Evolutionary conservation across 352 stramenopile species (phyloP), one percentile per base, ranked within the genome.

Genomic region (Globisporangium apiculatum): DNA sequence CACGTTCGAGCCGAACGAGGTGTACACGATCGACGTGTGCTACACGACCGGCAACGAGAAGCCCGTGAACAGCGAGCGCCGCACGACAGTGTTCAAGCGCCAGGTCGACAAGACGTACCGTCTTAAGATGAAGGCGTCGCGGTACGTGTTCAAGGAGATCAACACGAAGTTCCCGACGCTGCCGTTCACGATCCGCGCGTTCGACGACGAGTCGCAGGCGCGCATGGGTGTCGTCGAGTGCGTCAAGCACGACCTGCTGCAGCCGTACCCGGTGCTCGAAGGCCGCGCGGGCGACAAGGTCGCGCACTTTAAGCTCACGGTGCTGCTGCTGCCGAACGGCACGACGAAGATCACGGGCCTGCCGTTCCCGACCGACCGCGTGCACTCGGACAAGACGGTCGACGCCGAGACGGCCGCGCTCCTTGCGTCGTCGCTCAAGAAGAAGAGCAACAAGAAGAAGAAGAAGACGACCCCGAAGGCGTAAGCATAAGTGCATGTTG

Each of bases 21-120:
- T 99, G 45, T 99, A 99, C 78, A 96, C 96, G 17, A 95, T 99
- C 47, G 97, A 99, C 73, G 92, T 99, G 55, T 97, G 95, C 70
- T 97, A 99, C 83, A 98, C 87, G 58, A 99, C 97, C 8, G 97
- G 97, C 46, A 95, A 98, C 65, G 97, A 98, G 51, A 98, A 98
- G 76, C 91, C 94, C 1, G 82, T 95, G 60, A 76, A 65, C 48
- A 92, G 76, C 55, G 87, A 93, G 69, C 91, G 79, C 58, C 88
- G 97, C 65, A 99, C 96, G 45, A 99, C 97, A 18, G 87, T 99
- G 42, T 99, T 98, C 81, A 99, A 99, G 83, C 93, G 97, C 60
- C 97, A 98, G 65, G 96, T 99, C 43, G 97, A 99, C 75, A 93
- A 97, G 66, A 97, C 96, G 63, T 99, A 99, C 84, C 79, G 86